These are phyloP conservation scores for Chrysophaeum taylorii DNA, from an alignment of 352 stramenopile genomes.

Conservation along the genomic window DNA sequence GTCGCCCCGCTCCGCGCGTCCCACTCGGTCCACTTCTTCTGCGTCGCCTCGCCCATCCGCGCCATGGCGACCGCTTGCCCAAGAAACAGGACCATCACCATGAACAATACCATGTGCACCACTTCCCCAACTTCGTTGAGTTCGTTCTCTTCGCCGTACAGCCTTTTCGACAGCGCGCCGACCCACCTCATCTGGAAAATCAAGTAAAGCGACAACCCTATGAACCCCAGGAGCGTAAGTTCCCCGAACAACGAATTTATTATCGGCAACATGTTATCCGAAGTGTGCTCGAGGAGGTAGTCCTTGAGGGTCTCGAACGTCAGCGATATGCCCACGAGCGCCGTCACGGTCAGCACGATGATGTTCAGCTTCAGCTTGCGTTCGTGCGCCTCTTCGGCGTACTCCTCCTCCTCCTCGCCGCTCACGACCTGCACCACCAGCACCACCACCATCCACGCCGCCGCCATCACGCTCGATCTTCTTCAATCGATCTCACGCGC, in stretches of 20 bases:
- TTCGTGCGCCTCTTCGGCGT: background rate
- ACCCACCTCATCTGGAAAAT: background rate
- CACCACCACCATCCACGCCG: too few relatives aligned
- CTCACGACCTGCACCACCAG: too few relatives aligned
- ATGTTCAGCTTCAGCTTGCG: background rate
- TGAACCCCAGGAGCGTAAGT: background rate
- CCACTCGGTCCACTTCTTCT: background rate
- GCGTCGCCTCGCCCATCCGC: background rate
- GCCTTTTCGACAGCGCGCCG: background rate
- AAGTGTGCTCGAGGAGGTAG: background rate
- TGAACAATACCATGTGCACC: constrained; percentile 7
- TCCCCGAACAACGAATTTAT: background rate
- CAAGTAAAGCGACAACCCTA: background rate
- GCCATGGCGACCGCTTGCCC: background rate
- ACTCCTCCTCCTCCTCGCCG: background rate
- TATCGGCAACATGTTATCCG: background rate
- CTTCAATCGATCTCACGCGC: too few relatives aligned
- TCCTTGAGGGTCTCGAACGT: background rate
- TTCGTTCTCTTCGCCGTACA: background rate
- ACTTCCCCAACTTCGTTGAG: background rate
- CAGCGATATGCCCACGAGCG: background rate
- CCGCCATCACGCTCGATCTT: too few relatives aligned
- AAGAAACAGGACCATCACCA: background rate
- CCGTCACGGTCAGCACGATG: background rate
- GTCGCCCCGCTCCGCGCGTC: too few relatives aligned